These are phyloP conservation scores for Rhodotorula sp. DNA, from an alignment of 1,284 basidiomycete species.

Conservation along the genomic window DNA sequence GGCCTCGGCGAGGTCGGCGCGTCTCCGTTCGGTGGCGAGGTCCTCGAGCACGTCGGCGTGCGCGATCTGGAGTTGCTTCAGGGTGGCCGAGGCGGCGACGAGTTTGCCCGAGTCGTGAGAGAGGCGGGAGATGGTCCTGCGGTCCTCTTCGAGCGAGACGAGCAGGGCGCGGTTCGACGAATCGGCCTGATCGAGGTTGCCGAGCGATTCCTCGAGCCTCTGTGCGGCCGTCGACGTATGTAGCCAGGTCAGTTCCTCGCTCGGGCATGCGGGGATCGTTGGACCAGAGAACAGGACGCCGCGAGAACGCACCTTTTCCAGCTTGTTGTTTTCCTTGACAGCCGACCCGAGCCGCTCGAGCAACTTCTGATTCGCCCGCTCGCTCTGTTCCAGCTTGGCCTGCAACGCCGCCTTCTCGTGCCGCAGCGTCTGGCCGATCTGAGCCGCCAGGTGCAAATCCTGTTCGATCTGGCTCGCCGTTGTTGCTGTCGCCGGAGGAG, in stretches of 20 bases:
- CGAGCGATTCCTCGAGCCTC: conserved; percentile 74
- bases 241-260: background rate
- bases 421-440: conserved; percentile 86
- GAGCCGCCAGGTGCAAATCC: conserved; percentile 38
- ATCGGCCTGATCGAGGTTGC: conserved; percentile 80
- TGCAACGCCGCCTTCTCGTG: conserved; percentile 51
- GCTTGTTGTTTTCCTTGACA: conserved; percentile 60
- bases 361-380: conserved; percentile 45
- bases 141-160: conserved; percentile 75
- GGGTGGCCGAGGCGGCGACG: conserved; percentile 15
- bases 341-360: conserved; percentile 51
- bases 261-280: background rate
- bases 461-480: conserved; percentile 26
- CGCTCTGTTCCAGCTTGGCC: conserved; percentile 20
- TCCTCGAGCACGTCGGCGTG: conserved; percentile 84
- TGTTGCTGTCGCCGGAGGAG: background rate
- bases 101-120: conserved; percentile 67
- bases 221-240: conserved; percentile 46
- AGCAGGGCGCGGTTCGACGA: conserved; percentile 70
- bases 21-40: conserved; percentile 68
- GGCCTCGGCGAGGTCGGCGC: conserved; percentile 68
- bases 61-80: conserved; percentile 23
- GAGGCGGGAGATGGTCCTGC: conserved; percentile 65
- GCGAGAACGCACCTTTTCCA: conserved; percentile 62
- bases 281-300: conserved; percentile 41